Conservation (phyloP, 352 stramenopile genomes). For the Phytopythium ostracodes region DNA sequence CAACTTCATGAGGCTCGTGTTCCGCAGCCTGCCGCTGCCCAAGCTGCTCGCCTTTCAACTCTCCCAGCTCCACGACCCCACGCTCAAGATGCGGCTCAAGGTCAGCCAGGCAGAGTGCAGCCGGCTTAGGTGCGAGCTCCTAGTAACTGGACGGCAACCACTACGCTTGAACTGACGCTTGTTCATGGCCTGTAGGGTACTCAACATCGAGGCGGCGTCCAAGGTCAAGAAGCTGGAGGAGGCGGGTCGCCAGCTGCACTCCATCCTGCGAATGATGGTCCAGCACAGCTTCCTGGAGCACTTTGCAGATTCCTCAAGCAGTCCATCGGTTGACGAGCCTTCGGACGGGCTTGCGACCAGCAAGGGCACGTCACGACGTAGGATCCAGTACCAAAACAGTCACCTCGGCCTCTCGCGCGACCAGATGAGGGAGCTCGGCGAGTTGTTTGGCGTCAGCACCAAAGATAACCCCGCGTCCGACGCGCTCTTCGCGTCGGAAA, state of each 20-base stretch:
- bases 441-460: constrained; percentile 43
- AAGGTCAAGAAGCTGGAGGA: constrained; percentile 68
- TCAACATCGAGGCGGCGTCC: constrained; percentile 40
- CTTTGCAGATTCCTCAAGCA: constrained; percentile 21
- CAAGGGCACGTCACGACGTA: neutral
- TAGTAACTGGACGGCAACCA: neutral
- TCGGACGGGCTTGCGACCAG: neutral
- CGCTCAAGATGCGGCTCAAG: constrained; percentile 63
- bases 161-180: neutral
- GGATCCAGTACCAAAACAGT: neutral
- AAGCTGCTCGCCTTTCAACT: constrained; percentile 79
- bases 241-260: constrained; percentile 50
- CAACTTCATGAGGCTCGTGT: constrained; percentile 79
- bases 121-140: constrained; percentile 32
- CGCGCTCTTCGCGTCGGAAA: neutral
- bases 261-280: constrained; percentile 59
- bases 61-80: constrained; percentile 59
- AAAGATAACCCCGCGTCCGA: neutral
- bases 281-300: constrained; percentile 68
- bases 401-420: constrained; percentile 27
- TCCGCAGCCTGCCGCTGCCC: constrained; percentile 62
- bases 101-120: constrained; percentile 68
- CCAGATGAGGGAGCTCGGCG: constrained; percentile 46
- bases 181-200: constrained; percentile 5
- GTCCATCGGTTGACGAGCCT: neutral